phyloP scores from a whole-genome alignment of 2,329 filamentous ascomycete genomes.

The Penicillium sp. region DNA sequence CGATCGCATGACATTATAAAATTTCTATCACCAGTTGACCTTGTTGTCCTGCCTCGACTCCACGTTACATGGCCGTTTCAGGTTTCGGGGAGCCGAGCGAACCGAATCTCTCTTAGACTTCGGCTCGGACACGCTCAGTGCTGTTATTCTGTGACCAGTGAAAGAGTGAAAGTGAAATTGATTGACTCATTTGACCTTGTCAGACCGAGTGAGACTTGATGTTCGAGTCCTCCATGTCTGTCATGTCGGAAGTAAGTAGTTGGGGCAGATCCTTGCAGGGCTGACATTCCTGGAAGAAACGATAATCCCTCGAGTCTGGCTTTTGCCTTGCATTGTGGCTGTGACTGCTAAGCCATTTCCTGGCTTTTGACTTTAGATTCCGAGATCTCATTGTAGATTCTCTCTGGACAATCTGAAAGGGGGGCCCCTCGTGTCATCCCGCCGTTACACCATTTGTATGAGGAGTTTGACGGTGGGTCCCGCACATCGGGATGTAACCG shows the following conservation, averaged over 20 bases:
- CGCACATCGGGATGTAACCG: neutral
- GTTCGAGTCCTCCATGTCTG: neutral
- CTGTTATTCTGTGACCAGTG: neutral
- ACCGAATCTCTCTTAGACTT: neutral
- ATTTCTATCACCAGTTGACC: neutral
- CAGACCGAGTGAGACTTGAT: neutral
- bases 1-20: neutral
- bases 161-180: neutral
- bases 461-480: neutral
- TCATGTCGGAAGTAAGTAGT: neutral
- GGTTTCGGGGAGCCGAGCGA: neutral
- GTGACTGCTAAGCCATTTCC: neutral
- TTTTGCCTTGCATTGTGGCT: neutral
- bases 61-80: neutral
- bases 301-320: neutral
- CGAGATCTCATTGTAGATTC: neutral
- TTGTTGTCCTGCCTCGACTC: neutral
- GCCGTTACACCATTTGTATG: neutral
- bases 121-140: neutral
- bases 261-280: neutral
- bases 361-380: neutral
- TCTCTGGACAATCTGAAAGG: neutral
- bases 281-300: neutral
- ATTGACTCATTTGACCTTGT: neutral
- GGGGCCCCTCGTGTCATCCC: neutral